Percentiles rank a stretch among this genome's conserved stretches.
Evolutionary conservation across 495 filamentous ascomycete genomes (phyloP).

Genomic region (Jackrogersella minutella): DNA sequence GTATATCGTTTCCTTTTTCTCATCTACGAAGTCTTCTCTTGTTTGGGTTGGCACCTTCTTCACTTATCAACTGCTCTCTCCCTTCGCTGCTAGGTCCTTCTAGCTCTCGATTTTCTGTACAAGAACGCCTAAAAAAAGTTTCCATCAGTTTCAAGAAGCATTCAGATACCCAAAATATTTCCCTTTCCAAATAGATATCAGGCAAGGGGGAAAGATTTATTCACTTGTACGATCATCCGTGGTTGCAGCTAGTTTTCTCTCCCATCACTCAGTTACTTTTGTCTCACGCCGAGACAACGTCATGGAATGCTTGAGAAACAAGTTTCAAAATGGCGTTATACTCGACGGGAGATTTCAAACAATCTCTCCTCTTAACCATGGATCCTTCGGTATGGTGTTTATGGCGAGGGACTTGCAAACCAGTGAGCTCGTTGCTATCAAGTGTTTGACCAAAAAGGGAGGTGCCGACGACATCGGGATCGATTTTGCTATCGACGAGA

Average conservation of each 20-base stretch:
- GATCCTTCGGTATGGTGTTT: conserved; percentile 98
- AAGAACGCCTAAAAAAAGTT: conserved; percentile 52
- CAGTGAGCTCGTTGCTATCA: conserved; percentile 85
- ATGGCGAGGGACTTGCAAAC: conserved; percentile 81
- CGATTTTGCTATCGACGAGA: conserved; percentile 74
- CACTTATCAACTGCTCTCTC: conserved; percentile 33
- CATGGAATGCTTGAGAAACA: conserved; percentile 84
- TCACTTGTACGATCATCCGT: conserved; percentile 45
- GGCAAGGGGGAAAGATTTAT: conserved; percentile 33
- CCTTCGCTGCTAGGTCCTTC: conserved; percentile 38
- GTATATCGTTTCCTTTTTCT: conserved; percentile 54
- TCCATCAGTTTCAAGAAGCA: conserved; percentile 41
- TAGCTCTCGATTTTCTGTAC: conserved; percentile 51
- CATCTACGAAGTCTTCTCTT: conserved; percentile 37
- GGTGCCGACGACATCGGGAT: conserved; percentile 61
- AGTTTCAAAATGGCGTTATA: conserved; percentile 74
- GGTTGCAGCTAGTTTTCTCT: conserved; percentile 31
- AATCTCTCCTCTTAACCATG: conserved; percentile 94
- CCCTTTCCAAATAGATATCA: conserved; percentile 51
- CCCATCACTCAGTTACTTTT: conserved; percentile 25
- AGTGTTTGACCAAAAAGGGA: conserved; percentile 85
- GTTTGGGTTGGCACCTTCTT: conserved; percentile 41
- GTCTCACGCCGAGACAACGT: conserved; percentile 47
- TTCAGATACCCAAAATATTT: conserved; percentile 31
- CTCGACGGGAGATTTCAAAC: conserved; percentile 89